Percentiles rank a stretch among this genome's conserved stretches.
Conservation (phyloP, 148 eudicot species). For the Vaccinium vitisidaea region DNA sequence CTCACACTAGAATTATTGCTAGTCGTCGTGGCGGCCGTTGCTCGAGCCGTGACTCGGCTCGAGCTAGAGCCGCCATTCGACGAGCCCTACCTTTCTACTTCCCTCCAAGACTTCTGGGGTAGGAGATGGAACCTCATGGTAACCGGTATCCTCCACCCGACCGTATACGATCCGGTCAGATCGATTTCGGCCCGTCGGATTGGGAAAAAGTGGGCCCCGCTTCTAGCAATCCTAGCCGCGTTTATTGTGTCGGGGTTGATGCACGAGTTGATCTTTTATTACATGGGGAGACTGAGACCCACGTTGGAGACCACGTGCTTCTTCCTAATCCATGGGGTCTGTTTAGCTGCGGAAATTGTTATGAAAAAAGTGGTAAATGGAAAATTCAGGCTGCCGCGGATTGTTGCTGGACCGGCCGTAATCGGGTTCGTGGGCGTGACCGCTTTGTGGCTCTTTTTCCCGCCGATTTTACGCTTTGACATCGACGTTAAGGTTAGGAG, state of each 20-base stretch:
- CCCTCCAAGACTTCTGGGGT: conserved; percentile 30
- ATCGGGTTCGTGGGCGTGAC: conserved; percentile 35
- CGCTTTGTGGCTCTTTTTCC: conserved; percentile 47
- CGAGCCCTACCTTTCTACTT: conserved; percentile 17
- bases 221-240: conserved; percentile 3
- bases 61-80: conserved; percentile 19
- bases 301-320: conserved; percentile 20
- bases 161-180: conserved; percentile 18
- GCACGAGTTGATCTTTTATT: conserved; percentile 25
- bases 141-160: conserved; percentile 3
- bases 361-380: conserved; percentile 24
- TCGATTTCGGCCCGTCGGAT: background rate
- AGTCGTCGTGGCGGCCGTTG: background rate
- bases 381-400: conserved; percentile 20
- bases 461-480: conserved; percentile 37
- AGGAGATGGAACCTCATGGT: conserved; percentile 24
- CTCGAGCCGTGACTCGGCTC: background rate
- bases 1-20: conserved; percentile 4
- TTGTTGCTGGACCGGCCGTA: conserved; percentile 30
- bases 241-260: conserved; percentile 26
- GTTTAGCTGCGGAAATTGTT: conserved; percentile 19
- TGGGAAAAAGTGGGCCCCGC: conserved; percentile 5
- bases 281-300: conserved; percentile 15
- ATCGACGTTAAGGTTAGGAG: conserved; percentile 23
- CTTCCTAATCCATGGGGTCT: conserved; percentile 17